Evolutionary conservation across 2,329 filamentous ascomycete genomes (phyloP), one percentile per base, ranked within the genome.

Genomic region (Chrysoporthe cubensis): DNA sequence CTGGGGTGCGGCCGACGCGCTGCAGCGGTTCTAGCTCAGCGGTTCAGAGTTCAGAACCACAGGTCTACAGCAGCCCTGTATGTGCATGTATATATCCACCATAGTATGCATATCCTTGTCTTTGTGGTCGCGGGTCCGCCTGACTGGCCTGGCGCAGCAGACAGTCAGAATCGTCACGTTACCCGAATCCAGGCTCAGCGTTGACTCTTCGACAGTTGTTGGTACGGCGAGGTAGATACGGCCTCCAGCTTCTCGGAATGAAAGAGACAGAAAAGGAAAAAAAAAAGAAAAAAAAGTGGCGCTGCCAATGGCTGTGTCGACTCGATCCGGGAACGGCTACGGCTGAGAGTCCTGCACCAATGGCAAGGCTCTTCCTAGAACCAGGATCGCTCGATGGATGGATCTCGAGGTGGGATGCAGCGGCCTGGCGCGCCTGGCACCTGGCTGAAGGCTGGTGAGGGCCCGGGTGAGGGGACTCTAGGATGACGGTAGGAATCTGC

Each of bases 401-500:
- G 26, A 32, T 46, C 44, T 18, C 16, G 54, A 40, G 52, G 52
- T 52, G n/a, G 46, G 46, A 50, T 50, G 46, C 46, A 21, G 46
- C 26, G 46, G 46, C 46, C 46, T 26, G 26, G 26, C 26, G 26
- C 26, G 26, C 26, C 26, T 26, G 26, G 26, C 26, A 26, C 26
- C 26, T 26, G 26, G 26, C 26, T 26, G 26, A 26, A 26, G 2
- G 26, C 26, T 26, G 37, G 5, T 40, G 37, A 40, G 37, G 37
- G 37, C 9, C 6, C 5, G 37, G 37, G 37, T 40, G 37, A 40
- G 37, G 37, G 37, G 37, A 9, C 37, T 40, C 37, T 9, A 40
- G 18, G 32, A 57, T 54, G 50, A 26, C 54, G 9, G 54, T n/a
- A 58, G 56, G 56, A 58, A 58, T 58, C 32, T 58, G 56, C 56